These are phyloP conservation scores for Lactarius tabidus DNA, from an alignment of 768 basidiomycete genomes.

Conservation along the genomic window DNA sequence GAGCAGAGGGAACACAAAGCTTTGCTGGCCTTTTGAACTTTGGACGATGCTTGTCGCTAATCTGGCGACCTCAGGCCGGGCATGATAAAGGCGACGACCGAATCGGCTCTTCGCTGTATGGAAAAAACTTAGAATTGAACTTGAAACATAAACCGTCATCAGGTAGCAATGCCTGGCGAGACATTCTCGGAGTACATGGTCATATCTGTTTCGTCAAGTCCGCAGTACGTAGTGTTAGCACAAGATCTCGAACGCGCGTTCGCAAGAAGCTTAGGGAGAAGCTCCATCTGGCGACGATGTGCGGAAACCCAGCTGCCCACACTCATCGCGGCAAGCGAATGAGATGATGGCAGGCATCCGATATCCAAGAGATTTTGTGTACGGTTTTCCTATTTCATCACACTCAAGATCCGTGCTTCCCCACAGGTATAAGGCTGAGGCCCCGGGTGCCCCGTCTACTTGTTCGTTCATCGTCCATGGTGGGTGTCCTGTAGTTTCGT, in stretches of 20 bases:
- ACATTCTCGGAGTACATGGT: neutral
- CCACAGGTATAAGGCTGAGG: neutral
- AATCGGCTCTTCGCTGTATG: neutral
- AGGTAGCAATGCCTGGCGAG: neutral
- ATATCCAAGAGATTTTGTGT: neutral
- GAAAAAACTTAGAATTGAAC: neutral
- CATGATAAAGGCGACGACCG: neutral
- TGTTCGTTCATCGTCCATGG: neutral
- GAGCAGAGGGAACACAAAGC: neutral
- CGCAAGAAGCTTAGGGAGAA: neutral
- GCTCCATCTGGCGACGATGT: neutral
- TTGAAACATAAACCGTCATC: neutral
- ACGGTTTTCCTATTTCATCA: neutral
- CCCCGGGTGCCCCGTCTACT: neutral
- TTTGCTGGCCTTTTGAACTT: neutral
- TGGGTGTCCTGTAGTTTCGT: neutral
- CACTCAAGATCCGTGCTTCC: neutral
- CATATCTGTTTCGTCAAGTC: neutral
- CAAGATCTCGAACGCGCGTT: neutral
- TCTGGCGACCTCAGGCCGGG: neutral
- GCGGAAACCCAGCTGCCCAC: neutral
- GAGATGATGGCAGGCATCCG: neutral
- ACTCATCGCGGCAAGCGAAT: conserved; percentile 16
- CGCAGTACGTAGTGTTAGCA: neutral
- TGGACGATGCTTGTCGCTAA: neutral